Evolutionary conservation across 306 rosid genomes (phyloP).

Genomic region (Vicia sativa): DNA sequence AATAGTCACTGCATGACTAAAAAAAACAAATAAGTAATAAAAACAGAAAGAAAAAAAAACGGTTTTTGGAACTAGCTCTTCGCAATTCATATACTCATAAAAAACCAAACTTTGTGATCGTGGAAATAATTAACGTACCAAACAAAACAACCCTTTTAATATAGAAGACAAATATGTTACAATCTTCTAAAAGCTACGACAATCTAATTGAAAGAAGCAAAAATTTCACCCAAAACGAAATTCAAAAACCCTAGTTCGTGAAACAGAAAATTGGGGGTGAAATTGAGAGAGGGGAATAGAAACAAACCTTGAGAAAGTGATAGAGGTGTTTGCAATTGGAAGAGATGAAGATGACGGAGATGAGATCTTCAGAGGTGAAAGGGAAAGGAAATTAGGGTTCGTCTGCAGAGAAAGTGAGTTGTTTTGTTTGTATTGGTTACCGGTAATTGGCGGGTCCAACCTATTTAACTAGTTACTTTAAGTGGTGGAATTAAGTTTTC

Average conservation of each 20-base stretch:
- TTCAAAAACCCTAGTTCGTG: neutral
- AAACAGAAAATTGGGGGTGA: neutral
- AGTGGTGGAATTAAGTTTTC: no score
- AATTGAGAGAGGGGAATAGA: constrained; percentile 15
- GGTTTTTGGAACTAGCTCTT: neutral
- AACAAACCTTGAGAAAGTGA: constrained; percentile 31
- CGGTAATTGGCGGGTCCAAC: no score
- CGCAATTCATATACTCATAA: neutral
- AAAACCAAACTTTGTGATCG: neutral
- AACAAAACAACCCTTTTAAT: neutral
- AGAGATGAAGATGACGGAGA: neutral
- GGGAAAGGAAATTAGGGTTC: constrained; percentile 36
- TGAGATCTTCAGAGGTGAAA: neutral
- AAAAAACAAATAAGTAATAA: neutral
- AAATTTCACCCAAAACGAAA: neutral
- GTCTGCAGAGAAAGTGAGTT: neutral
- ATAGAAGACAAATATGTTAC: neutral
- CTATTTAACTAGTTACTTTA: no score
- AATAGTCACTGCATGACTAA: constrained; percentile 31
- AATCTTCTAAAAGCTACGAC: neutral
- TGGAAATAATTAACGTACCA: neutral
- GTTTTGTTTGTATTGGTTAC: neutral
- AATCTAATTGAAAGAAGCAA: neutral
- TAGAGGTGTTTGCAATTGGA: constrained; percentile 6
- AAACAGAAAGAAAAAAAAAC: neutral